Percentiles rank a stretch among this genome's conserved stretches.
Evolutionary conservation across 2,329 filamentous ascomycete species (phyloP).

Genomic region (Microdochium bolleyi): DNA sequence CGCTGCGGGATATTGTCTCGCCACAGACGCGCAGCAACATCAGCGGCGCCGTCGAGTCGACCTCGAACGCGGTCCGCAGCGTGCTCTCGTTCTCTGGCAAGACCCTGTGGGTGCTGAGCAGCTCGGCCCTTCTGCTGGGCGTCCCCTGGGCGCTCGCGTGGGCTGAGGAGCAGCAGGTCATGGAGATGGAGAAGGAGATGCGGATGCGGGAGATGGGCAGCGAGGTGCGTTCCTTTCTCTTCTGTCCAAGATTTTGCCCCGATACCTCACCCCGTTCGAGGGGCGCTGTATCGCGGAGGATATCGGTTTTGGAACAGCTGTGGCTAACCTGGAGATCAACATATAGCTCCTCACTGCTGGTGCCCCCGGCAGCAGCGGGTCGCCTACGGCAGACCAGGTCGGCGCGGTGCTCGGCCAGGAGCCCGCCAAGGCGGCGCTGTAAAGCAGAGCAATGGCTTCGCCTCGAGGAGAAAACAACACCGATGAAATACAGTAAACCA

Average conservation of each 20-base stretch:
- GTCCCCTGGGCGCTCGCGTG: conserved; percentile 91
- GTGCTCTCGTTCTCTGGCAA: conserved; percentile 70
- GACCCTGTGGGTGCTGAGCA: conserved; percentile 84
- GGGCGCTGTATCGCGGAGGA: background rate
- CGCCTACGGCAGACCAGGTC: conserved; percentile 39
- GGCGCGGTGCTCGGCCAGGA: conserved; percentile 40
- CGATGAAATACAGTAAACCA: too few species aligned
- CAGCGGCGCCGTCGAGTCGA: conserved; percentile 48
- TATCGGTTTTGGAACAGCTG: too few species aligned
- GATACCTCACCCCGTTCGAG: background rate
- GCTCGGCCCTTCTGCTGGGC: conserved; percentile 79
- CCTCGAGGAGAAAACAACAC: too few species aligned
- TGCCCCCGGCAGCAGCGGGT: conserved; percentile 21
- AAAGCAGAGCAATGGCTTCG: conserved; percentile 10
- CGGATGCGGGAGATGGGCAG: conserved; percentile 88
- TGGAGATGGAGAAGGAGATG: conserved; percentile 97
- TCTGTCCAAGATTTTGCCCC: background rate
- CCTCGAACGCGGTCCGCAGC: conserved; percentile 48
- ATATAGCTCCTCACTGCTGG: conserved; percentile 41
- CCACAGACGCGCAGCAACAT: conserved; percentile 64
- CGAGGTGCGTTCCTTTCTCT: conserved; percentile 35
- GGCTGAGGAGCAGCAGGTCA: conserved; percentile 90
- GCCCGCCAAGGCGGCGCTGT: conserved; percentile 40
- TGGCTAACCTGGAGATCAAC: conserved; percentile 4
- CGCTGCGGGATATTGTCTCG: conserved; percentile 69